Conservation (phyloP, 495 filamentous ascomycete species). For the Xylaria castorea region DNA sequence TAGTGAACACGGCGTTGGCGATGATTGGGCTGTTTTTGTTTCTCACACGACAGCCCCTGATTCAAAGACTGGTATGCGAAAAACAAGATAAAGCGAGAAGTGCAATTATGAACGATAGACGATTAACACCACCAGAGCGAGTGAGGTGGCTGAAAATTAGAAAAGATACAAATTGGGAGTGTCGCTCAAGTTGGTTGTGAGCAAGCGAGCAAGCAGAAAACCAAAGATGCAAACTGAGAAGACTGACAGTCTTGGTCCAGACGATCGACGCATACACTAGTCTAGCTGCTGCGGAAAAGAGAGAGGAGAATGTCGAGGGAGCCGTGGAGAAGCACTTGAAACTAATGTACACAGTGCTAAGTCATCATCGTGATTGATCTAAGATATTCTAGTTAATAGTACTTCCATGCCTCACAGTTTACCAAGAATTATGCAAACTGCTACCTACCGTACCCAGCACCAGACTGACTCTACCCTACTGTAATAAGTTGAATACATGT, state of each 20-base stretch:
- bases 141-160: conserved; percentile 50
- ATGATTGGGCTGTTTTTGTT: conserved; percentile 22
- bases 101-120: conserved; percentile 47
- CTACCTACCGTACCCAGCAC: too few species aligned
- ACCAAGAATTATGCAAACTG: neutral
- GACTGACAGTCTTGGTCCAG: conserved; percentile 3
- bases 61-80: conserved; percentile 28
- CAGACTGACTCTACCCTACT: too few species aligned
- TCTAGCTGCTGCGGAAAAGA: conserved; percentile 1
- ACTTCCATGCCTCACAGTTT: neutral
- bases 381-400: neutral
- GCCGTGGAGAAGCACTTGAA: neutral
- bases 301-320: neutral
- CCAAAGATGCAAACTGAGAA: conserved; percentile 19
- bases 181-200: conserved; percentile 17
- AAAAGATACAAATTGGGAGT: conserved; percentile 30
- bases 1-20: conserved; percentile 10
- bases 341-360: conserved; percentile 3
- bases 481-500: too few species aligned
- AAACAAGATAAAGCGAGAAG: conserved; percentile 36
- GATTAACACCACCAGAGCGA: conserved; percentile 57
- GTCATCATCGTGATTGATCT: neutral
- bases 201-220: too few species aligned
- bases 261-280: neutral
- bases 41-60: conserved; percentile 20